Evolutionary conservation across 163 green algal species (phyloP), one percentile per base, ranked within the genome.

Genomic region (Chlamydomonas reinhardtii): DNA sequence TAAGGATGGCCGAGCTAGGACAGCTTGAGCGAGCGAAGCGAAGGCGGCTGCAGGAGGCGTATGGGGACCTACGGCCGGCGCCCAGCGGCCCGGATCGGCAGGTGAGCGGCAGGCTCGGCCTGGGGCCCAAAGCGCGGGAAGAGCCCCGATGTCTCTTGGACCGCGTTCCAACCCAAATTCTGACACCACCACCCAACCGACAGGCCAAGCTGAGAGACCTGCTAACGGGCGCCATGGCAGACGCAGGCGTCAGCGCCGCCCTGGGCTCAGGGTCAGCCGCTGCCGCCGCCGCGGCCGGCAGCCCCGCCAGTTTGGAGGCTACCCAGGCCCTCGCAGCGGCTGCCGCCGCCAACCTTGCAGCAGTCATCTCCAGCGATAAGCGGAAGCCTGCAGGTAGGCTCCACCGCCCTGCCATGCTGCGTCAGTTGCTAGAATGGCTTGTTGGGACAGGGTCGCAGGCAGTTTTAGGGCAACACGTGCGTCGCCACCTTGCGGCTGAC

Each of bases 11-110:
- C 27, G 48, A 72, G 0, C 77, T 84, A 12, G 77, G 27, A 20
- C n/a, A 84, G 24, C 65, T 84, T 0, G 77, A 84, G 48, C 43
- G 77, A 9, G 43, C 66, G 35, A 84, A 84, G 29, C 77, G 77
- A 3, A 39, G 48, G 20, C 39, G 66, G 2, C 48, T 84, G 2
- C 77, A 84, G 48, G 65, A 84, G 48, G 77, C 65, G 31, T 84
- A 84, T 31, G 32, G 43, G 5, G 77, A 84, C 66, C 31, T 84
- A 9, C 43, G 77, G 15, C 77, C 77, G 1, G 52, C n/a, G 6
- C 48, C 17, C 2, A 31, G 22, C 2, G 29, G 4, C 31, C 62
- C 62, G 6, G 29, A 29, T 19, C 62, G 5, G 20, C 31, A 16
- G 34, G 64, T 37, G 72, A 22, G 25, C n/a, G 61, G 35, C 75